Conservation (phyloP, 1,139 yeast genomes). For the Pichia sp. region DNA sequence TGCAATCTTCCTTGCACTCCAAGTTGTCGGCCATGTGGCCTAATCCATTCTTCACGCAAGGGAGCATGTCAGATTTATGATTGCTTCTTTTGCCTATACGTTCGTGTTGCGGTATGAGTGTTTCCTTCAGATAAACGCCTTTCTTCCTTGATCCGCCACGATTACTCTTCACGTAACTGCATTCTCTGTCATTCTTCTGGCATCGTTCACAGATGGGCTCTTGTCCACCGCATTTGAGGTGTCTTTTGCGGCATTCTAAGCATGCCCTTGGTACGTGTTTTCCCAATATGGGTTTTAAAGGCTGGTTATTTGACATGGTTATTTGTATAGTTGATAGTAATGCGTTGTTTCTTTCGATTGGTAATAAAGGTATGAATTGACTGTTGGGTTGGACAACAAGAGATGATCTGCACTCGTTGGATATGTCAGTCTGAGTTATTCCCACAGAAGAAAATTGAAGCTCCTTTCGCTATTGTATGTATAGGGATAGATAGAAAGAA, state of each 20-base stretch:
- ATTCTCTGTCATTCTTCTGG: slow-evolving; percentile 27
- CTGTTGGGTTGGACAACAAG: too few relatives aligned
- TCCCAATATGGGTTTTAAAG: too few relatives aligned
- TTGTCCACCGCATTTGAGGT: slow-evolving; percentile 41
- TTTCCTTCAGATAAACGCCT: slow-evolving; percentile 30
- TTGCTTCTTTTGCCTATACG: not conserved
- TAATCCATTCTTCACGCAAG: slow-evolving; percentile 24
- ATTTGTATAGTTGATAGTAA: too few relatives aligned
- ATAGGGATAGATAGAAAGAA: too few relatives aligned
- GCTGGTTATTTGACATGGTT: not conserved
- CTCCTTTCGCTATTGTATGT: too few relatives aligned
- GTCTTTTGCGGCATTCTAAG: slow-evolving; percentile 41
- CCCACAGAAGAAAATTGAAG: too few relatives aligned
- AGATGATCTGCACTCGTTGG: too few relatives aligned
- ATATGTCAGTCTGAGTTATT: too few relatives aligned
- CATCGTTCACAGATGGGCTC: slow-evolving; percentile 41
- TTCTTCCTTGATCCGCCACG: slow-evolving; percentile 46
- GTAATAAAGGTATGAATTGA: too few relatives aligned
- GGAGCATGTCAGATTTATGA: slow-evolving; percentile 17
- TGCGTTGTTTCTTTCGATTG: too few relatives aligned
- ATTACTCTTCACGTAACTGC: slow-evolving; percentile 41
- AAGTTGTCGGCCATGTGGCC: slow-evolving; percentile 15
- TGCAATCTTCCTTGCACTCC: slow-evolving; percentile 22
- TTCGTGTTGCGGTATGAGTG: not conserved
- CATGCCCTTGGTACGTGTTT: slow-evolving; percentile 41